Evolutionary conservation across 2,329 filamentous ascomycete genomes (phyloP), one percentile per base, ranked within the genome.

Genomic region (Pseudocercospora ulei): DNA sequence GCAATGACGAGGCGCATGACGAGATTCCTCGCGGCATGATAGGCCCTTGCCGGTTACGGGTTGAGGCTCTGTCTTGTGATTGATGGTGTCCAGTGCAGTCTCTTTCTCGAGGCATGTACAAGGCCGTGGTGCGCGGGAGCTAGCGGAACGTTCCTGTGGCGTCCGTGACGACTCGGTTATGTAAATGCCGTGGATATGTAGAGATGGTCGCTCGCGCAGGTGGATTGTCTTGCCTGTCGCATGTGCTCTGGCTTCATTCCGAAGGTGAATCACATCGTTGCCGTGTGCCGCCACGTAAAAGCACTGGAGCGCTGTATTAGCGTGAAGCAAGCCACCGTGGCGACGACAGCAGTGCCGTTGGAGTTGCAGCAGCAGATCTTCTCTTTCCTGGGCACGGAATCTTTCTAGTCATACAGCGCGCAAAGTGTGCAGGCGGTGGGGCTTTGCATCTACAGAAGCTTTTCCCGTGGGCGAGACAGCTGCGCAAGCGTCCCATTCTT

Each of bases 351-450:
- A 31, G 48, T 60, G 3, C 57, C 56, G 22, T 42, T 59, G 7
- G 57, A 60, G 38, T 44, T 60, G 20, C 57, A 57, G 35, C 57
- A 59, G 44, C 56, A 57, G 14, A 43, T 59, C 35, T 60, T 56
- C 47, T 40, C 47, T 16, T 52, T 46, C 41, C 52, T 60, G 27
- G 56, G 59, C 26, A 45, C 55, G 5, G 48, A 43, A 27, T 56
- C 56, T 2, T 60, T 59, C 47, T 53, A 54, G 37, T 43, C 50
- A n/a, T n/a, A n/a, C n/a, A 4, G 53, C 55, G 1, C 45, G 56
- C 5, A 53, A 48, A 26, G 55, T 58, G 12, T 59, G 56, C 50
- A 53, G 49, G 30, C 59, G 48, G 45, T 60, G 57, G 57, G 41
- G 47, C n/a, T 53, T 49, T 28, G 55, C 57, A 6, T 55, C 56